These are phyloP conservation scores for Didymella pomorum DNA, from an alignment of 2,329 filamentous ascomycete species.

Conservation along the genomic window DNA sequence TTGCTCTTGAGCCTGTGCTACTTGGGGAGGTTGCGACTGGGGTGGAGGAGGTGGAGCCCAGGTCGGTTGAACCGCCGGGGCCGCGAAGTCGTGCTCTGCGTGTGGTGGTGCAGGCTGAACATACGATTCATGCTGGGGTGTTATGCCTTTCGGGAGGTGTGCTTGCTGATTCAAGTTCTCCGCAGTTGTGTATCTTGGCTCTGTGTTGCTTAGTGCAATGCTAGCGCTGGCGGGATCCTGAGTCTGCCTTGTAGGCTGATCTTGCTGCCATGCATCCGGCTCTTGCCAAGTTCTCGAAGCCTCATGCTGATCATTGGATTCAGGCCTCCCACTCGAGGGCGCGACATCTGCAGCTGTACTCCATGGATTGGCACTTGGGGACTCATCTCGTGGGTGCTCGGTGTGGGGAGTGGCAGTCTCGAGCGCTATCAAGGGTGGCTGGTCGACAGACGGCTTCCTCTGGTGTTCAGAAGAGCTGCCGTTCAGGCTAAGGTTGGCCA, in stretches of 20 bases:
- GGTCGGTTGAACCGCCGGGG: constrained; percentile 1
- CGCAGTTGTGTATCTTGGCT: background rate
- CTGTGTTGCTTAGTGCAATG: constrained; percentile 27
- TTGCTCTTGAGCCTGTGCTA: constrained; percentile 2
- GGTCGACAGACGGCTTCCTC: constrained; percentile 31
- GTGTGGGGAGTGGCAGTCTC: constrained; percentile 32
- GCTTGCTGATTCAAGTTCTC: constrained; percentile 3
- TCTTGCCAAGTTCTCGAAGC: constrained; percentile 40
- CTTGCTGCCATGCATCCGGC: constrained; percentile 44
- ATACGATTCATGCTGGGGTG: background rate
- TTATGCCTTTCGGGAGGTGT: background rate
- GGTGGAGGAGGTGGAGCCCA: constrained; percentile 10
- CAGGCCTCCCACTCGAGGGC: constrained; percentile 16
- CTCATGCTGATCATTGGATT: background rate
- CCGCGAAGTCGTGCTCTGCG: constrained; percentile 1
- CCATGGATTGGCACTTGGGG: constrained; percentile 40
- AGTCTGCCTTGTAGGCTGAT: constrained; percentile 32
- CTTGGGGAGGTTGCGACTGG: constrained; percentile 16
- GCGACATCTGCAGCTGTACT: constrained; percentile 41
- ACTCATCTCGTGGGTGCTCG: constrained; percentile 31
- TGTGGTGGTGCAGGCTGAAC: constrained; percentile 1
- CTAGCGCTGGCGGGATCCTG: constrained; percentile 31
- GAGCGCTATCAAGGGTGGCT: constrained; percentile 22
- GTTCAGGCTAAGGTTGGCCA: constrained; percentile 49
- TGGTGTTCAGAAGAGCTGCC: constrained; percentile 35